Evolutionary conservation across 352 stramenopile genomes (phyloP).

Genomic region (Thalassiosira mediterranea): DNA sequence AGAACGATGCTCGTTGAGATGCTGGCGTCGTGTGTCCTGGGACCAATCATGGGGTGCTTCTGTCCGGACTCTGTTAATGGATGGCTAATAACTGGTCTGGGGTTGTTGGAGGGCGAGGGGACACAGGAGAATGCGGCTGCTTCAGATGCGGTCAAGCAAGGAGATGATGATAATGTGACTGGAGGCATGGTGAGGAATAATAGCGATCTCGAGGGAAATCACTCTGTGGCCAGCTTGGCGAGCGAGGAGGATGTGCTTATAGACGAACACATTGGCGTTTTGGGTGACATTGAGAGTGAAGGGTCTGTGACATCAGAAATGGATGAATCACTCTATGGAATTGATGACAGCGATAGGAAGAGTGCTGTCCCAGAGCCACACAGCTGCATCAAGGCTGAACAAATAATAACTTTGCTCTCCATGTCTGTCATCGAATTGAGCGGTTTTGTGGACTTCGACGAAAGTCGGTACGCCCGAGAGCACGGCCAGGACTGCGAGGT

Average conservation of each 20-base stretch:
- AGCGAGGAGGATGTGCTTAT: slow-evolving; percentile 37
- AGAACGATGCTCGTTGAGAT: slow-evolving; percentile 75
- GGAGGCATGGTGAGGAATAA: slow-evolving; percentile 1
- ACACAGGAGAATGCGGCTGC: background rate
- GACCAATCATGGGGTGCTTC: slow-evolving; percentile 77
- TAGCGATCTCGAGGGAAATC: slow-evolving; percentile 29
- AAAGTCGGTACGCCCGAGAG: slow-evolving; percentile 46
- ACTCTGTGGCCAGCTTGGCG: slow-evolving; percentile 12
- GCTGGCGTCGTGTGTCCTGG: slow-evolving; percentile 64
- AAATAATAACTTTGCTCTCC: slow-evolving; percentile 65
- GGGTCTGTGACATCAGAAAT: slow-evolving; percentile 55
- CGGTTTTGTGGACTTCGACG: slow-evolving; percentile 71
- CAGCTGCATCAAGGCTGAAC: slow-evolving; percentile 44
- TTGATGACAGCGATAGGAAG: slow-evolving; percentile 12
- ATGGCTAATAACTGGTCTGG: slow-evolving; percentile 57
- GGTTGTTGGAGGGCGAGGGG: slow-evolving; percentile 26
- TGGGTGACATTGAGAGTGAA: slow-evolving; percentile 24
- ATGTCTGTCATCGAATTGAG: slow-evolving; percentile 74
- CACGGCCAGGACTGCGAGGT: slow-evolving; percentile 55
- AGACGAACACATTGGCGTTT: slow-evolving; percentile 12
- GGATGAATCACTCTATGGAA: slow-evolving; percentile 45
- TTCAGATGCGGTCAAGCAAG: slow-evolving; percentile 11
- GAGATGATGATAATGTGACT: slow-evolving; percentile 1
- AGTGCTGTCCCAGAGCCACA: slow-evolving; percentile 10
- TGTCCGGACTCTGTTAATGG: slow-evolving; percentile 74